A percentile compares a stretch with the other conserved stretches of the same genome.
These are phyloP conservation scores for Clausena lansium DNA, from an alignment of 345 rosid genomes.

Conservation along the genomic window DNA sequence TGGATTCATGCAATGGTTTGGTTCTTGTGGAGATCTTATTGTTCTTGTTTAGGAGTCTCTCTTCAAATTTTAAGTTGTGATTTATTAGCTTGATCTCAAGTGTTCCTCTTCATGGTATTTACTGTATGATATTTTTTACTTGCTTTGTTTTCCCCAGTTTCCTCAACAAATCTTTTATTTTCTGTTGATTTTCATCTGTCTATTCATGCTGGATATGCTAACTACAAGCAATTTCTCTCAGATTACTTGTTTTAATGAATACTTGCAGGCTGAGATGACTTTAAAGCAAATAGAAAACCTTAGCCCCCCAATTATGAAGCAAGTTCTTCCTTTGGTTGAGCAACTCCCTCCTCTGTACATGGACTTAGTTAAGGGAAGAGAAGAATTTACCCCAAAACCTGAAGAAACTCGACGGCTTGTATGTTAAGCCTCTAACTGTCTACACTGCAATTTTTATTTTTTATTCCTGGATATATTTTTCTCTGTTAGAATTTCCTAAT, in stretches of 20 bases:
- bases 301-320: slow-evolving; percentile 94
- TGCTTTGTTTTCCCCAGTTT: neutral
- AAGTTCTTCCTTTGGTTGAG: slow-evolving; percentile 89
- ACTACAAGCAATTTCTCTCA: neutral
- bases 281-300: slow-evolving; percentile 84
- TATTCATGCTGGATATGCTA: neutral
- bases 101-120: neutral
- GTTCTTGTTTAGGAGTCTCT: neutral
- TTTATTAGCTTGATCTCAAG: neutral
- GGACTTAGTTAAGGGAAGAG: slow-evolving; percentile 93
- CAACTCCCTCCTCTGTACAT: slow-evolving; percentile 95
- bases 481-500: neutral
- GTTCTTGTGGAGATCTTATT: neutral
- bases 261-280: slow-evolving; percentile 90
- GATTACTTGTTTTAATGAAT: slow-evolving; percentile 5
- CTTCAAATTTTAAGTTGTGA: neutral
- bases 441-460: neutral
- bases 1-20: neutral
- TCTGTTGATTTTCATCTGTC: neutral
- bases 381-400: slow-evolving; percentile 91
- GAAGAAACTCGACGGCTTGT: slow-evolving; percentile 96
- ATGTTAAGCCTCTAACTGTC: slow-evolving; percentile 34
- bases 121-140: neutral
- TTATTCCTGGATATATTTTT: neutral
- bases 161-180: neutral